These are phyloP conservation scores for Nicotiana tabacum DNA, from an alignment of 257 asterid species.

Conservation along the genomic window DNA sequence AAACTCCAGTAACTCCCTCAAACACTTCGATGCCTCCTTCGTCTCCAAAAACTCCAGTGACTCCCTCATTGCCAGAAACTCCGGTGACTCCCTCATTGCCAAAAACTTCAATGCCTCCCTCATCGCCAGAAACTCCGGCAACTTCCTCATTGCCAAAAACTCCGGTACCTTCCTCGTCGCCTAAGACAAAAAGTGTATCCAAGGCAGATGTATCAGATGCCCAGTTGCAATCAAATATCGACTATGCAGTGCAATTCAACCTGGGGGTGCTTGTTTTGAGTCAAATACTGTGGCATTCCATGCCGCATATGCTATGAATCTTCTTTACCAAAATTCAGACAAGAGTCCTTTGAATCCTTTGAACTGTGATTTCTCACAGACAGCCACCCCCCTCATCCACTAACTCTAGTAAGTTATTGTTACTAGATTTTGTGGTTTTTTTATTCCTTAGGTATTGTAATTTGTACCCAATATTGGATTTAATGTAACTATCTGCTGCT, in stretches of 20 bases:
- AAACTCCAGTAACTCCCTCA: background rate
- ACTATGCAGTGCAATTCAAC: slow-evolving; percentile 60
- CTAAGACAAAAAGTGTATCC: slow-evolving; percentile 46
- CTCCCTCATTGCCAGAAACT: slow-evolving; percentile 4
- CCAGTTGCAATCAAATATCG: slow-evolving; percentile 46
- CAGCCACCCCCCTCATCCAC: slow-evolving; percentile 42
- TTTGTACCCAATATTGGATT: background rate
- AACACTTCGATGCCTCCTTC: background rate
- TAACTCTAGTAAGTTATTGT: slow-evolving; percentile 43
- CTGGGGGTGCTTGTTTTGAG: slow-evolving; percentile 64
- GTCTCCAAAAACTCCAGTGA: slow-evolving; percentile 17
- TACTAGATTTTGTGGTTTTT: background rate
- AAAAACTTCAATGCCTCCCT: slow-evolving; percentile 13
- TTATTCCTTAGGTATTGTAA: background rate
- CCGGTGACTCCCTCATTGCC: slow-evolving; percentile 18
- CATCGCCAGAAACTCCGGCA: background rate
- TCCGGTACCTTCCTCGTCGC: slow-evolving; percentile 17
- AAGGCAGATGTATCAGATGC: slow-evolving; percentile 34
- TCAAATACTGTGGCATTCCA: slow-evolving; percentile 44
- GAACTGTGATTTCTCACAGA: slow-evolving; percentile 47
- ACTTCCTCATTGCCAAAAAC: slow-evolving; percentile 7
- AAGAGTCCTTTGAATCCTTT: slow-evolving; percentile 33
- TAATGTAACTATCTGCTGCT: background rate
- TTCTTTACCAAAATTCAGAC: slow-evolving; percentile 33
- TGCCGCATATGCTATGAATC: slow-evolving; percentile 67